Evolutionary conservation across 441 rosid species (phyloP), one percentile per base, ranked within the genome.

Genomic region (Dalechampia spathulata): DNA sequence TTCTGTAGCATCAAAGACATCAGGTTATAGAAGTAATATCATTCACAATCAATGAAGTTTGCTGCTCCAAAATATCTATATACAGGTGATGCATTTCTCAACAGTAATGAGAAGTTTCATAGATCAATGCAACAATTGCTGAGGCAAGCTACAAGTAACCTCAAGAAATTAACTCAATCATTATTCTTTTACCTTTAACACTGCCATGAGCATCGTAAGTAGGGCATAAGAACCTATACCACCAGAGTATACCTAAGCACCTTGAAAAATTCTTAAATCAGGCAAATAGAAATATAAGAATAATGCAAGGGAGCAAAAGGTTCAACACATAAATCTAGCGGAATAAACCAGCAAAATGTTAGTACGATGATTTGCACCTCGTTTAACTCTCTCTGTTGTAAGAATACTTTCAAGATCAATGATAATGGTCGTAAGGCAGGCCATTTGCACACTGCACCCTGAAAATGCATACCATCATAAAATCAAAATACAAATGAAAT

Each of bases 161-260:
- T 50, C 39, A 25, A 22, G 27, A 16, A 4, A 3, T 43, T 44
- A 1, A 45, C 36, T 25, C 15, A 4, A 55, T 16, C 6, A 27
- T 15, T 28, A 14, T 39, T 16, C 57, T 52, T 49, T 60, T 66
- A 79, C 98, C 87, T 82, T 81, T 66, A 88, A 78, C 79, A 79
- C 69, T 19, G 89, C 85, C 77, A 86, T 82, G 52, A 91, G 79
- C 98, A 91, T 91, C 55, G 83, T 67, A 58, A 91, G 86, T 52
- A 91, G 85, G 10, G 96, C 98, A 77, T 88, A 91, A 55, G 96
- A 91, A 52, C 96, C 82, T 61, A 91, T 68, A 50, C 98, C 96
- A 41, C 96, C 98, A 44, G 91, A 79, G 67, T 88, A 86, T 15
- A 88, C 98, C 98, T 91, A 74, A 72, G 74, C 49, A 26, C 56